Evolutionary conservation across 2,329 filamentous ascomycete species (phyloP), one percentile per base, ranked within the genome.

Genomic region (Orbilia ellipsospora): DNA sequence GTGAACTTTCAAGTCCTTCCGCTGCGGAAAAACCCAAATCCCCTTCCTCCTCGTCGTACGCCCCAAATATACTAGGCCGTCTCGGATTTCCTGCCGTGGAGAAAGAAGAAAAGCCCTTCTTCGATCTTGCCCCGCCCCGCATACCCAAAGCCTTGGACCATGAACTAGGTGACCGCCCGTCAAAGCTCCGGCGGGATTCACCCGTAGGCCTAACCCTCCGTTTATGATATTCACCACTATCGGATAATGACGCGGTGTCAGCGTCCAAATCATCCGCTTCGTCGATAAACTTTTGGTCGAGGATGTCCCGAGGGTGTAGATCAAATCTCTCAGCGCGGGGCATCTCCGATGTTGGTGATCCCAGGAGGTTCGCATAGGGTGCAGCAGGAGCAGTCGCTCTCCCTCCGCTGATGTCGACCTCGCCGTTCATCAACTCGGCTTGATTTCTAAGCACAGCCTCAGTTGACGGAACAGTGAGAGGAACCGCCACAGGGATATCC

Each of bases 1-100:
- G 90, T 80, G 93, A 92, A 12, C 92, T 92, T 83, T 98, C 95
- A 88, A 96, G 93, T 26, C 93, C 95, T 82, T 94, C 92, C 0
- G 95, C 95, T 0, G 94, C 94, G 10, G 94, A 93, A 83, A 96
- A 99, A 8, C 95, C 95, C 28, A 99, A 84, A 82, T 99, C 95
- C 0, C 95, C 95, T 80, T 97, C 94, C 6, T 93, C 85, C 79
- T 96, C 92, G 79, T 93, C 92, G 60, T 90, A 88, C 74, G 90
- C 57, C 36, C 60, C 67, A 60, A 64, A 73, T 55, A 73, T 66
- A 20, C 63, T 69, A 55, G 54, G 52, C 28, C 57, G 50, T 40
- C 65, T 65, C n/a, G 66, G 65, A 51, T 55, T 63, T 26, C 66
- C 57, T 2, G 28, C 48, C 20, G 57, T 70, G 20, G 59, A 75